Evolutionary conservation across 2,329 filamentous ascomycete species (phyloP), one percentile per base, ranked within the genome.

Genomic region (Bretziella fagacearum): DNA sequence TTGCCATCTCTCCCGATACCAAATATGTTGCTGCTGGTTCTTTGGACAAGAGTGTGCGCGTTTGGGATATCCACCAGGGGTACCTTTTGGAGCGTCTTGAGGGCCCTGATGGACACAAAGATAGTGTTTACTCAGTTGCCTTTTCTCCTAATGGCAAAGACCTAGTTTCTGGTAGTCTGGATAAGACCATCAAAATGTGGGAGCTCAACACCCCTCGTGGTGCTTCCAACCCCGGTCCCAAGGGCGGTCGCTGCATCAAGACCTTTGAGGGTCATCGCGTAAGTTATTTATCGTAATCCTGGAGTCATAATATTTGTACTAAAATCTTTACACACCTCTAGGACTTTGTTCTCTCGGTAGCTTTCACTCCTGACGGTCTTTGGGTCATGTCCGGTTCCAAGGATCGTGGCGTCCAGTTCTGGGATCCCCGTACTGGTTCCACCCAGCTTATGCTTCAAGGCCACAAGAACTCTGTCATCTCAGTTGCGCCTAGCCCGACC

Each of bases 161-260:
- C 55, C 78, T 98, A 33, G 89, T 96, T 58, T 93, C 83, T 57
- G 91, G 91, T 53, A 93, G 83, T 71, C 68, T 96, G 55, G 91
- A 98, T 62, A 93, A 93, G 71, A 96, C 89, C 0, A 96, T 96
- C 70, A 94, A 95, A 70, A 93, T 96, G 81, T 98, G 91, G 87
- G 87, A 95, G 67, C 73, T 98, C 44, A 79, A 74, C 47, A 74
- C 81, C 18, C 75, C 80, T 37, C 74, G 82, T 55, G 74, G 79
- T 56, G 72, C 78, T 50, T 71, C 76, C 40, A 76, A 73, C 58
- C 71, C 74, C 37, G 76, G 72, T 26, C 73, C 79, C 6, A 93
- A 91, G 68, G 81, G 82, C 29, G 89, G 91, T 56, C 85, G 93
- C 62, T 96, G 91, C 60, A 79, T 95, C 57, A 85, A 87, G 67